Conservation (phyloP, 352 stramenopile species). For the Phytophthora pini region DNA sequence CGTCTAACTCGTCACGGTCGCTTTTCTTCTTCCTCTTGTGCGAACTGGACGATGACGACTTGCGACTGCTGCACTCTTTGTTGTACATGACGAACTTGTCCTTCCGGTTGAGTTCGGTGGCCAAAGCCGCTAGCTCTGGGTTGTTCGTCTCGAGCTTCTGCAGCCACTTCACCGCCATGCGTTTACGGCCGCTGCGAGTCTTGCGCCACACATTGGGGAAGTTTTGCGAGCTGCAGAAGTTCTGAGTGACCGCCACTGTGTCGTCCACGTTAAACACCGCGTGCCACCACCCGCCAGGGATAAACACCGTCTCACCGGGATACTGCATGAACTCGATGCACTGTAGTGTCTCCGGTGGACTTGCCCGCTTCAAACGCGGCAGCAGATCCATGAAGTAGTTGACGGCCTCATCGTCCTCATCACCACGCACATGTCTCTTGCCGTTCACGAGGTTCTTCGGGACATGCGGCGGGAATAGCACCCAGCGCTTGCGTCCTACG, state of each 20-base stretch:
- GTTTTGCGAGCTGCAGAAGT: slow-evolving; percentile 93
- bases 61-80: slow-evolving; percentile 31
- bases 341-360: slow-evolving; percentile 55
- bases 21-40: slow-evolving; percentile 55
- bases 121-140: slow-evolving; percentile 83
- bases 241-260: slow-evolving; percentile 94
- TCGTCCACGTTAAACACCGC: slow-evolving; percentile 93
- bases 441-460: slow-evolving; percentile 75
- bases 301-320: slow-evolving; percentile 92
- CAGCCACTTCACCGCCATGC: slow-evolving; percentile 96
- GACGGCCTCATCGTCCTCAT: slow-evolving; percentile 92
- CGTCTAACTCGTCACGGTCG: slow-evolving; percentile 25
- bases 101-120: slow-evolving; percentile 82
- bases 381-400: slow-evolving; percentile 95
- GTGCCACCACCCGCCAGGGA: slow-evolving; percentile 94
- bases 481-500: slow-evolving; percentile 95
- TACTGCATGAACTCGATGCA: slow-evolving; percentile 92
- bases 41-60: slow-evolving; percentile 21
- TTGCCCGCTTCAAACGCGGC: slow-evolving; percentile 85
- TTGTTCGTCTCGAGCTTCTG: slow-evolving; percentile 78
- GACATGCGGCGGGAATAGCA: slow-evolving; percentile 95
- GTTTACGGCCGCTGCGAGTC: slow-evolving; percentile 92
- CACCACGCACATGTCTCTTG: slow-evolving; percentile 88
- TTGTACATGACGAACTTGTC: slow-evolving; percentile 91
- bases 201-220: slow-evolving; percentile 86